Base-by-base conservation (phyloP, 805 yeast genomes). In the Kuraishia piskuri region DNA sequence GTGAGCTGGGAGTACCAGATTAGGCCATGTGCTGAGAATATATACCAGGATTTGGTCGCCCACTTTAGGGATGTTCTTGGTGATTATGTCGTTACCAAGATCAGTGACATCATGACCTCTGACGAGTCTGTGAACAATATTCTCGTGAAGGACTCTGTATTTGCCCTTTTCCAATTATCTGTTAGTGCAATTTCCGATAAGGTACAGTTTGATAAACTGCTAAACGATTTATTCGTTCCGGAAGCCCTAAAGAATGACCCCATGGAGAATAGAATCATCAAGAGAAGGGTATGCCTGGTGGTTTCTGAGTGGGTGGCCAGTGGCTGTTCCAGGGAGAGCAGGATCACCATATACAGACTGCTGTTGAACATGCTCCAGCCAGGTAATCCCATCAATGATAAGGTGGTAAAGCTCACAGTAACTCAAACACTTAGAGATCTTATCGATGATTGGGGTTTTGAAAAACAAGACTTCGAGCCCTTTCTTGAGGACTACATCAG, bases 391-490 rank as follows among this genome's bases (percentile, higher is more conserved):
- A 66, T 73, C 24, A 79, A 83, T 58, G 98, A 94, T 65, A 75
- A 77, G 53, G 96, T 92, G n/a, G 96, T 94, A 1, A 78, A 77
- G 59, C 65, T 94, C 22, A 81, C 95, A 0, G 84, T 94, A 0
- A 74, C 86, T 17, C 86, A 84, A 60, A 81, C 92, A 0, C 68
- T 91, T 21, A 77, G 83, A 55, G 75, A 80, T 25, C 74, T 88
- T 50, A 73, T 92, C 31, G 91, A 89, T 56, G 97, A 90, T 61
- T 89, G 95, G 88, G 91, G 88, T 56, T 91, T 92, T 66, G 75
- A 82, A 44, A 84, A 88, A 55, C 72, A 69, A 17, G 82, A 73
- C 26, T 89, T 94, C 61, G 69, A 78, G 57, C 89, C 92, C 1
- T 90, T 70, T 61, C 70, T 87, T 52, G 75, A 78, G 25, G 73